Evolutionary conservation across 352 stramenopile genomes (phyloP), one percentile per base, ranked within the genome.

Genomic region (Pythium utonaiense): DNA sequence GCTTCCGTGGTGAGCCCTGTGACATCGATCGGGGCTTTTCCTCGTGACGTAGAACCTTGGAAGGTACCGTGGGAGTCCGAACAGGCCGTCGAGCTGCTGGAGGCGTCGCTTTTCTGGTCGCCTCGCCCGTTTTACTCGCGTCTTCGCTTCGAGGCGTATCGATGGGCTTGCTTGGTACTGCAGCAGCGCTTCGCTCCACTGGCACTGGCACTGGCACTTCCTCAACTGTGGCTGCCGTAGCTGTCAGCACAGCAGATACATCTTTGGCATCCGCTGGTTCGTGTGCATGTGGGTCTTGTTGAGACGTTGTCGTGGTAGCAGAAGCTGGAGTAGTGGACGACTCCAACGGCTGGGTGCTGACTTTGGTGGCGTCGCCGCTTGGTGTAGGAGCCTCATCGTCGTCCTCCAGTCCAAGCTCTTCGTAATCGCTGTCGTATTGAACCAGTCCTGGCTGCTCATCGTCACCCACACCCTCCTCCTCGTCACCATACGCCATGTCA

Each of bases 381-480:
- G n/a, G n/a, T n/a, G n/a, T n/a, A n/a, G n/a, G n/a, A n/a, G n/a
- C n/a, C n/a, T n/a, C n/a, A n/a, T n/a, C 30, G 19, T 33, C 55
- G 1, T 44, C 30, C 28, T 55, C 30, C 3, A 27, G 14, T 0
- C 25, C 30, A 7, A 52, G 44, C n/a, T 61, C 54, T 25, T 62
- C 33, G 27, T 47, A 36, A 24, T 62, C 56, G 45, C 56, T 62
- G 19, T 56, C 56, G 13, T 56, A 62, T 17, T 55, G 22, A 6
- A 41, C 30, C 27, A 30, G 50, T 19, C 44, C 6, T 48, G 31
- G 38, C n/a, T 8, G 38, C n/a, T 3, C 21, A 31, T 24, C 48
- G 25, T 70, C 57, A 1, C 41, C 54, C 25, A 71, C 60, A 21
- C 28, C 33, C 60, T 69, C 61, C 0, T 69, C 63, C 6, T 69